Percentiles rank a stretch among this genome's conserved stretches.
phyloP scores from a whole-genome alignment of 169 alveolate species.

The Plasmodium inui region DNA sequence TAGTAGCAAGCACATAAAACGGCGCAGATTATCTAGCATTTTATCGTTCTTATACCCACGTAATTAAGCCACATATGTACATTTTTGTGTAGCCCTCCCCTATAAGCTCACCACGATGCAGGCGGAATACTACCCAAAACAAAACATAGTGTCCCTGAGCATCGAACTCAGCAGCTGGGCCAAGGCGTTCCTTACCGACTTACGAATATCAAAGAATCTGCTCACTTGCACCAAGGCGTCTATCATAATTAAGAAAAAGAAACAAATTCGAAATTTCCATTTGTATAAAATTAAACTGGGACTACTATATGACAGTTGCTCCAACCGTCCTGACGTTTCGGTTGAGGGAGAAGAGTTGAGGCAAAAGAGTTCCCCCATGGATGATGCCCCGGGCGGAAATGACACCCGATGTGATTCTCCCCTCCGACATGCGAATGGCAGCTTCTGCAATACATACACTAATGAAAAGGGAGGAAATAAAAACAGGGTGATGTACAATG shows the following conservation, averaged over 20 bases:
- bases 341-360: neutral
- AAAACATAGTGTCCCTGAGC: slow-evolving; percentile 48
- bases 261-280: slow-evolving; percentile 9
- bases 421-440: neutral
- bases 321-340: neutral
- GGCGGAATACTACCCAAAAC: slow-evolving; percentile 62
- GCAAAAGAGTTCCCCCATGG: neutral
- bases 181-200: slow-evolving; percentile 39
- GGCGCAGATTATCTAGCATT: neutral
- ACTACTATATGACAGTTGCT: slow-evolving; percentile 7
- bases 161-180: slow-evolving; percentile 4
- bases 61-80: neutral
- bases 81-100: neutral
- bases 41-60: neutral
- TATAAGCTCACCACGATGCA: slow-evolving; percentile 24
- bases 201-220: slow-evolving; percentile 8
- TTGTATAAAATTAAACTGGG: slow-evolving; percentile 42
- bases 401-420: neutral
- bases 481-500: neutral
- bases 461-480: neutral
- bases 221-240: slow-evolving; percentile 24
- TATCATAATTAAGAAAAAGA: slow-evolving; percentile 30
- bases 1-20: neutral
- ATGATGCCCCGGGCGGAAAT: neutral
- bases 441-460: neutral